Conservation (phyloP, 164 flowering plant genomes). For the Umbilicus rupestris region DNA sequence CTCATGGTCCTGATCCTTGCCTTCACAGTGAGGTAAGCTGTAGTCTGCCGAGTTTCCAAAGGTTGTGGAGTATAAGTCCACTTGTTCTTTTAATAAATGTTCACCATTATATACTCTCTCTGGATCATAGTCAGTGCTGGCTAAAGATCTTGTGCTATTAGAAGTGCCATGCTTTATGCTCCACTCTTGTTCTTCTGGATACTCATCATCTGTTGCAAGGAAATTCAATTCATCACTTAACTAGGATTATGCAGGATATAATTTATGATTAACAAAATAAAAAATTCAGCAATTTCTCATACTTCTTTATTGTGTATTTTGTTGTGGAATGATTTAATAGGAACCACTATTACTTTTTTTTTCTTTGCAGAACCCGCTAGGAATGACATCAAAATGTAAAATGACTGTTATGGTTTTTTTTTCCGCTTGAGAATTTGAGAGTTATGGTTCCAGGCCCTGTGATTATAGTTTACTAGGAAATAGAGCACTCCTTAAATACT, state of each 20-base stretch:
- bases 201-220: conserved; percentile 30
- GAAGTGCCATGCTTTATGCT: conserved; percentile 13
- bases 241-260: neutral
- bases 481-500: too few species aligned
- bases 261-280: too few species aligned
- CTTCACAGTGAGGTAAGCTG: conserved; percentile 24
- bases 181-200: conserved; percentile 33
- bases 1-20: conserved; percentile 39
- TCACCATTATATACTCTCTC: conserved; percentile 29
- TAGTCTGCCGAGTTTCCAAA: conserved; percentile 24
- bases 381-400: too few species aligned
- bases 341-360: too few species aligned
- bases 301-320: neutral
- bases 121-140: conserved; percentile 20
- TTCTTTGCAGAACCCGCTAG: too few species aligned
- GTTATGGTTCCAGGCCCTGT: too few species aligned
- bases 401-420: too few species aligned
- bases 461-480: too few species aligned
- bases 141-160: conserved; percentile 13
- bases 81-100: conserved; percentile 32
- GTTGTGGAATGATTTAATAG: neutral
- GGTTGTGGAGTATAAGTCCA: conserved; percentile 20
- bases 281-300: neutral
- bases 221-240: neutral
- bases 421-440: too few species aligned